Evolutionary conservation across 2,329 filamentous ascomycete genomes (phyloP).

Genomic region (Claviceps paspali): DNA sequence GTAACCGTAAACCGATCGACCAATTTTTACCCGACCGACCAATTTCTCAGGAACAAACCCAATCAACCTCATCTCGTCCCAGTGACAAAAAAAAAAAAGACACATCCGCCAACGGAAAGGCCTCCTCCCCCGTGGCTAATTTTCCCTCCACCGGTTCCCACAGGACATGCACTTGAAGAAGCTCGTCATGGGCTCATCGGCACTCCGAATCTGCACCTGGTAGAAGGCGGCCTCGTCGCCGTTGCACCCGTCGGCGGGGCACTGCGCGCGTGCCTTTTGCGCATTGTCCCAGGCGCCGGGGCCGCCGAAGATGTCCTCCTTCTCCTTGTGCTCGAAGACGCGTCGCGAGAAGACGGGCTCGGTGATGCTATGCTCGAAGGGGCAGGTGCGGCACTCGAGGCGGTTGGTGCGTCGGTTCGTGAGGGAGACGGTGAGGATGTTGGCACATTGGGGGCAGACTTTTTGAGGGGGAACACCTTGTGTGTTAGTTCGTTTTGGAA

Average conservation of each 20-base stretch:
- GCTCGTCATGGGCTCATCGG: constrained; percentile 95
- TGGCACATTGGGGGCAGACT: constrained; percentile 77
- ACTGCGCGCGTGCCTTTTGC: constrained; percentile 71
- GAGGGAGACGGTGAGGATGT: constrained; percentile 61
- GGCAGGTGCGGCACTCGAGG: constrained; percentile 90
- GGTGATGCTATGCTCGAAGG: constrained; percentile 75
- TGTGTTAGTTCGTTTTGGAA: too few species aligned
- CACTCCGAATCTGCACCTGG: constrained; percentile 93
- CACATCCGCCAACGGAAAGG: too few species aligned
- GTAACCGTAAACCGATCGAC: too few species aligned
- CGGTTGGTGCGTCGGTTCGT: constrained; percentile 52
- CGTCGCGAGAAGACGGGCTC: constrained; percentile 68
- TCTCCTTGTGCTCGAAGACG: constrained; percentile 73
- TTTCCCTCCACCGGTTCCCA: constrained; percentile 50
- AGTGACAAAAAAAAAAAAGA: too few species aligned
- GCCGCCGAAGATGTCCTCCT: constrained; percentile 80
- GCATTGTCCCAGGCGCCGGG: constrained; percentile 83
- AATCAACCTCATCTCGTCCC: too few species aligned
- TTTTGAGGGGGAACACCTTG: too few species aligned
- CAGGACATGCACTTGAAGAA: constrained; percentile 77
- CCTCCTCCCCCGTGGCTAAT: constrained; percentile 29
- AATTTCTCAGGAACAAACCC: too few species aligned
- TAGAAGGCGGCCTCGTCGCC: constrained; percentile 83
- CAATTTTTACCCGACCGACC: too few species aligned
- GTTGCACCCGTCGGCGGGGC: constrained; percentile 64